Conservation (phyloP, 192 early-diverging fungal genomes). For the Mortierella antarctica region DNA sequence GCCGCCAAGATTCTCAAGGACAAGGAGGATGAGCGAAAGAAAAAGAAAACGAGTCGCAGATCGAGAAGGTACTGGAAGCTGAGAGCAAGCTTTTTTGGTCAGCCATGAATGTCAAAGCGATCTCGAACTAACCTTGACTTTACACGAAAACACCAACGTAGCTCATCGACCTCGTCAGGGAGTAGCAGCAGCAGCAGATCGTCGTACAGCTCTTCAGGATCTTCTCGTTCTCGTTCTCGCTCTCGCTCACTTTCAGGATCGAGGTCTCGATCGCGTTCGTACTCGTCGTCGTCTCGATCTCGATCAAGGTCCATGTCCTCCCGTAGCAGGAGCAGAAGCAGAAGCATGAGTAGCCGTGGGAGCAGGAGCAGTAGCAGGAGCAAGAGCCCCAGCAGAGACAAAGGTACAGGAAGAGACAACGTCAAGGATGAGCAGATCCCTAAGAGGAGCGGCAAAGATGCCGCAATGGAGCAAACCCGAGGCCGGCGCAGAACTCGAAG, state of each 20-base stretch:
- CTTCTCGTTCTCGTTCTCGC: conserved; percentile 10
- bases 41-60: conserved; percentile 19
- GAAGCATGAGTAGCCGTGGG: conserved; percentile 24
- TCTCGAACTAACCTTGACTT: neutral
- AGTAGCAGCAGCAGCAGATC: conserved; percentile 26
- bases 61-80: conserved; percentile 1
- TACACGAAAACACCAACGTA: neutral
- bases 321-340: conserved; percentile 16
- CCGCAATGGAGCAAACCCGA: neutral
- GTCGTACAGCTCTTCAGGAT: conserved; percentile 13
- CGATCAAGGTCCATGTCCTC: conserved; percentile 9
- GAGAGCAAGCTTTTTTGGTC: neutral
- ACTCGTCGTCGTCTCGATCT: conserved; percentile 17
- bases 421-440: neutral
- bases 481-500: conserved; percentile 38
- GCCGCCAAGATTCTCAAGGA: conserved; percentile 61
- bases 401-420: neutral
- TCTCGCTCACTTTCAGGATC: conserved; percentile 17
- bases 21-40: conserved; percentile 53
- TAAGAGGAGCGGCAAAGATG: neutral
- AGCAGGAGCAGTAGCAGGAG: conserved; percentile 35
- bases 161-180: conserved; percentile 28
- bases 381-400: conserved; percentile 16
- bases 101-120: neutral
- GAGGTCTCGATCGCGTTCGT: conserved; percentile 27